These are phyloP conservation scores for Gastrolobium villosum DNA, from an alignment of 306 rosid genomes.

Conservation along the genomic window DNA sequence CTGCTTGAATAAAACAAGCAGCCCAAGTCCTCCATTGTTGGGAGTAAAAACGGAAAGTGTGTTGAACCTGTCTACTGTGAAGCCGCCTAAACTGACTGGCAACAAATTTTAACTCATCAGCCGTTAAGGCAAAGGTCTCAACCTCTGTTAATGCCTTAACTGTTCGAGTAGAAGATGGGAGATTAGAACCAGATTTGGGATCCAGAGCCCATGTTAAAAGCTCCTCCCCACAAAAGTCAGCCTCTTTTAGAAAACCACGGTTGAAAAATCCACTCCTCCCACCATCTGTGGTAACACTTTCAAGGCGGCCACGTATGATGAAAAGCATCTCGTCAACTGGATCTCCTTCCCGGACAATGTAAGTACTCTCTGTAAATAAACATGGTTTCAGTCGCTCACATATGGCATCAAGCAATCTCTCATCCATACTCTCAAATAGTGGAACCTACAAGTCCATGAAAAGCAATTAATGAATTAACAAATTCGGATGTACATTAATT, in stretches of 20 bases:
- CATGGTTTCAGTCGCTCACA: slow-evolving; percentile 96
- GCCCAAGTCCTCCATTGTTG: slow-evolving; percentile 99
- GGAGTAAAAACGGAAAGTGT: slow-evolving; percentile 96
- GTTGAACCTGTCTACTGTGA: slow-evolving; percentile 98
- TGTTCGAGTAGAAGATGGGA: slow-evolving; percentile 92
- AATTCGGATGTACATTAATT: slow-evolving; percentile 41
- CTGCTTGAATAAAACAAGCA: slow-evolving; percentile 99
- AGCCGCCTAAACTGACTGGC: slow-evolving; percentile 98
- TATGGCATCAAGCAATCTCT: slow-evolving; percentile 96
- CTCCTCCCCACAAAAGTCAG: slow-evolving; percentile 98
- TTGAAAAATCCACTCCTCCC: slow-evolving; percentile 97
- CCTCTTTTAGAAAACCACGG: slow-evolving; percentile 82
- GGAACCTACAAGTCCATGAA: slow-evolving; percentile 79
- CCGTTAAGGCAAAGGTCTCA: slow-evolving; percentile 90
- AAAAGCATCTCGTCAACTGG: slow-evolving; percentile 99
- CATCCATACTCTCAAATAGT: slow-evolving; percentile 92
- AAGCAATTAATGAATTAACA: slow-evolving; percentile 44
- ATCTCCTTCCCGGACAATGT: slow-evolving; percentile 95
- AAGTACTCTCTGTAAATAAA: slow-evolving; percentile 85
- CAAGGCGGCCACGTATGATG: slow-evolving; percentile 97
- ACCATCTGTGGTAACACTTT: slow-evolving; percentile 97
- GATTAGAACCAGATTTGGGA: slow-evolving; percentile 95
- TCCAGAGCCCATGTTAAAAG: slow-evolving; percentile 98
- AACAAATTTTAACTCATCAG: slow-evolving; percentile 94
- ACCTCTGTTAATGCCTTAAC: slow-evolving; percentile 90